phyloP scores from a whole-genome alignment of 805 yeast species.

The Candida vartiovaarae region DNA sequence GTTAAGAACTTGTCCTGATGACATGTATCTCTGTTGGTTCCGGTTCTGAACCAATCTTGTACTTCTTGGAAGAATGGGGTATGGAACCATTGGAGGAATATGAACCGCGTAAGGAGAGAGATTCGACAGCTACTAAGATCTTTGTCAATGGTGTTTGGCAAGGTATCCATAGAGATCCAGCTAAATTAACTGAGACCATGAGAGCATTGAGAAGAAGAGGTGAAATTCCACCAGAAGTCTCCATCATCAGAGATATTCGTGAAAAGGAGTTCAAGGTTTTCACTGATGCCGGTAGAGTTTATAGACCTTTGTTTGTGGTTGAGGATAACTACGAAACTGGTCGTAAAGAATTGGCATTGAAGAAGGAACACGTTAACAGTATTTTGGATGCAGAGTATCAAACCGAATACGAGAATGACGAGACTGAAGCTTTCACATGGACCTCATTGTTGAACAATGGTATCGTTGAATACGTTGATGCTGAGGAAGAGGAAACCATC shows the following conservation, averaged over 20 bases:
- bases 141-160: conserved; percentile 99
- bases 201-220: conserved; percentile 90
- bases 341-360: conserved; percentile 64
- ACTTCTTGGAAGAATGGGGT: conserved; percentile 97
- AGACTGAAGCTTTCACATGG: conserved; percentile 64
- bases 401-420: conserved; percentile 23
- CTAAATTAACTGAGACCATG: conserved; percentile 85
- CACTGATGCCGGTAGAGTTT: conserved; percentile 98
- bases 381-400: conserved; percentile 50
- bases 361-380: conserved; percentile 75
- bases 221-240: conserved; percentile 92
- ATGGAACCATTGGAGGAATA: conserved; percentile 96
- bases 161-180: conserved; percentile 96
- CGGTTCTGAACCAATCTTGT: conserved; percentile 90
- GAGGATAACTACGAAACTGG: conserved; percentile 72
- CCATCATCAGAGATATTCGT: conserved; percentile 93
- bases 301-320: conserved; percentile 92
- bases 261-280: conserved; percentile 93
- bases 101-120: conserved; percentile 85
- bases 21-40: conserved; percentile 97
- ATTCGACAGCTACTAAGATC: conserved; percentile 89
- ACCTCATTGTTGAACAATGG: conserved; percentile 75
- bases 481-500: conserved; percentile 97
- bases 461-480: conserved; percentile 93
- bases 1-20: conserved; percentile 96